Conservation (phyloP, 148 eudicot genomes). For the Nyssa sinensis region DNA sequence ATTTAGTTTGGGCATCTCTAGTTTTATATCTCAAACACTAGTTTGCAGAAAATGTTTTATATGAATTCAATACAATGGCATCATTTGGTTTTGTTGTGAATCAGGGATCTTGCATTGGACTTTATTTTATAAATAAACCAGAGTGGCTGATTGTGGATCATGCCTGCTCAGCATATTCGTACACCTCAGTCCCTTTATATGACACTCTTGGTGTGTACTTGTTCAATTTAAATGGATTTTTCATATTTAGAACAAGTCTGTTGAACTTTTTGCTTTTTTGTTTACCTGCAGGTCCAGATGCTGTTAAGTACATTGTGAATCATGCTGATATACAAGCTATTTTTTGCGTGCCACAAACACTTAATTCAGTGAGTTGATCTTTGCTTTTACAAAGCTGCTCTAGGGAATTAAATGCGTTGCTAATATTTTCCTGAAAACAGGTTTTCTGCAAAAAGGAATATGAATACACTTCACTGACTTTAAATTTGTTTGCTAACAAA, state of each 20-base stretch:
- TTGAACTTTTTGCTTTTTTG: conserved; percentile 15
- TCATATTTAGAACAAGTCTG: conserved; percentile 4
- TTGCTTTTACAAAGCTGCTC: not conserved
- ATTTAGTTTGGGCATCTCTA: not conserved
- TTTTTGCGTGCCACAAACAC: conserved; percentile 77
- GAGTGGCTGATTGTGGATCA: conserved; percentile 96
- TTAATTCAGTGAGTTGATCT: conserved; percentile 65
- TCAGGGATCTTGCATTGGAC: conserved; percentile 88
- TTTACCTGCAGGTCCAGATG: conserved; percentile 80
- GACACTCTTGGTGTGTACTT: conserved; percentile 80
- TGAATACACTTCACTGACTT: not conserved
- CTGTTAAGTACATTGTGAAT: conserved; percentile 84
- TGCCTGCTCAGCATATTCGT: conserved; percentile 93
- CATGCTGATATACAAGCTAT: conserved; percentile 89
- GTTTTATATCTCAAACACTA: not conserved
- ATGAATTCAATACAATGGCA: not conserved
- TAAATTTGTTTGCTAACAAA: not conserved
- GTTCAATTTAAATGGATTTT: conserved; percentile 15
- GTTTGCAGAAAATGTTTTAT: not conserved
- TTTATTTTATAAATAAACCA: conserved; percentile 87
- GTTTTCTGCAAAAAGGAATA: not conserved
- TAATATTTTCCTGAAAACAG: not conserved
- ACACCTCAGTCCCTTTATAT: conserved; percentile 82
- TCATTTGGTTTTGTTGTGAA: conserved; percentile 14
- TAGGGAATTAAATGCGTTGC: not conserved